These are phyloP conservation scores for Ammopiptanthus mongolicus DNA, from an alignment of 306 rosid species.

Conservation along the genomic window DNA sequence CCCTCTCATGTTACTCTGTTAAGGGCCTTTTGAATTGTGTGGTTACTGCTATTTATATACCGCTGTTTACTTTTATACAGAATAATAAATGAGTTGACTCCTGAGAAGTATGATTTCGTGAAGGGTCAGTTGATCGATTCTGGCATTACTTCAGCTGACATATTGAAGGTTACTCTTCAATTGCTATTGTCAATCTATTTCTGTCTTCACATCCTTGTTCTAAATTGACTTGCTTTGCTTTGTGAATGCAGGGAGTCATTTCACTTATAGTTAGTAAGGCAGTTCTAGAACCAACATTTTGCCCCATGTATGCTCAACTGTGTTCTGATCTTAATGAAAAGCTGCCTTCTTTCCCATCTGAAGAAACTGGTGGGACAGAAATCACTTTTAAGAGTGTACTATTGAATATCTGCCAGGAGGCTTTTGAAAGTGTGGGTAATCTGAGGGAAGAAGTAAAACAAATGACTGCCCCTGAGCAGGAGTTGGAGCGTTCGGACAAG, in stretches of 20 bases:
- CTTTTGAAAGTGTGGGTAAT: conserved; percentile 72
- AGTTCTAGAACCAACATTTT: conserved; percentile 85
- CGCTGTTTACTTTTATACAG: conserved; percentile 26
- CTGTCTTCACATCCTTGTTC: neutral
- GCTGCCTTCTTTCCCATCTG: conserved; percentile 75
- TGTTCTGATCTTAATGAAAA: conserved; percentile 67
- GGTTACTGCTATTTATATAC: neutral
- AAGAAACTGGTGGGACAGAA: conserved; percentile 70
- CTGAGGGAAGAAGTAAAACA: conserved; percentile 63
- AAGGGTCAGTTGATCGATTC: conserved; percentile 81
- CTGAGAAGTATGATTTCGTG: conserved; percentile 83
- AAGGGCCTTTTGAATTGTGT: neutral
- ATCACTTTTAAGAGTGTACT: conserved; percentile 77
- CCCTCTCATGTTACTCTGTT: neutral
- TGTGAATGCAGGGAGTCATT: conserved; percentile 63
- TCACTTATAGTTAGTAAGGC: conserved; percentile 76
- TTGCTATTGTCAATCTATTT: neutral
- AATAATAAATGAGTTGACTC: conserved; percentile 76
- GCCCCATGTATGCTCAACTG: conserved; percentile 85
- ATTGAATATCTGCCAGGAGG: conserved; percentile 80
- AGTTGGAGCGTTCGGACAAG: conserved; percentile 60
- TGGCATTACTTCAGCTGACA: conserved; percentile 83
- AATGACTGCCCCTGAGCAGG: conserved; percentile 78
- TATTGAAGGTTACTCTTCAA: conserved; percentile 51
- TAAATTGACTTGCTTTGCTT: conserved; percentile 10